Evolutionary conservation across 176 grass and related monocot genomes (phyloP), one percentile per base, ranked within the genome.

Genomic region (Chloris gayana): DNA sequence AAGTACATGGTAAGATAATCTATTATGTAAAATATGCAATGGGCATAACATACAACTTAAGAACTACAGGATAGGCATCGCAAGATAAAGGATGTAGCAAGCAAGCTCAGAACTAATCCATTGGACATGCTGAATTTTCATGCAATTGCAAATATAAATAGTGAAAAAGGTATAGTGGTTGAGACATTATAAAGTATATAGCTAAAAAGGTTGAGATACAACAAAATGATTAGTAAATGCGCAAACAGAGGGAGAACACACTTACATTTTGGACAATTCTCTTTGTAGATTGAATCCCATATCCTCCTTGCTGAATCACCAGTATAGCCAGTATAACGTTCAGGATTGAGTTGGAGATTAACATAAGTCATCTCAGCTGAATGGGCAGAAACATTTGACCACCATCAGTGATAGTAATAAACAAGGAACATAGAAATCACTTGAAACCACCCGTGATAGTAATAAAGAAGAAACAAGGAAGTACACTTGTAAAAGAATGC

Each of bases 221-320:
- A 31, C 31, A 33, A 42, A 57, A 79, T 19, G 62, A 71, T 65
- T 10, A 53, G 19, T n/a, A n/a, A n/a, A n/a, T n/a, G n/a, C n/a
- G n/a, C n/a, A n/a, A n/a, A n/a, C n/a, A n/a, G n/a, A n/a, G 21
- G 4, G 0, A 58, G 46, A 76, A 35, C 46, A 84, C 14, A 41
- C 90, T 74, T 82, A 99, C 96, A 95, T 99, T 91, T 99, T 73
- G 96, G 96, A 51, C 96, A 99, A 61, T 99, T 95, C 70, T 99
- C 96, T 84, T 89, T 89, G 77, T 99, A 99, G 80, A 99, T 77
- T 27, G 96, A 83, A 59, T 99, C 92, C 96, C 96, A 99, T 91
- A 99, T 95, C 46, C 90, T 82, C 85, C 92, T 82, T 18, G 96
- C 76, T 29, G 96, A 99, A 87, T 85, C 81, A 73, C 96, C 96